These are phyloP conservation scores for Chloroidium sp. DNA, from an alignment of 163 green algal species.

Conservation along the genomic window DNA sequence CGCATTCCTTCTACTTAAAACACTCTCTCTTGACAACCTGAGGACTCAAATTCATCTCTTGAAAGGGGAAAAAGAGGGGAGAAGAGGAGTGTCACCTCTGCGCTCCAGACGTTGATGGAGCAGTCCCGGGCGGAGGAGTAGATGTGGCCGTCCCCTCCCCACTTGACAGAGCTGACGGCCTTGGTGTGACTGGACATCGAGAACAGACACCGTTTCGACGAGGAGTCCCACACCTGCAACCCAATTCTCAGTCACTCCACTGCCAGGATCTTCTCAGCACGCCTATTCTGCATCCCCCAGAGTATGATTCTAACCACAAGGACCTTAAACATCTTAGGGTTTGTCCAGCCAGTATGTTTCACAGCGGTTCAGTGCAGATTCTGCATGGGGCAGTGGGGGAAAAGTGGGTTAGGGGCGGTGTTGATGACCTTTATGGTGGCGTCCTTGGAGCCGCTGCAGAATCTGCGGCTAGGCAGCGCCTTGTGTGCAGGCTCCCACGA, in stretches of 20 bases:
- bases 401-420: background rate
- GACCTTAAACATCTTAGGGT: no score
- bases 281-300: no score
- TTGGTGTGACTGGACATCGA: conserved; percentile 70
- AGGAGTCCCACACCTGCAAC: conserved; percentile 58
- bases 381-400: background rate
- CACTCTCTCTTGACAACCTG: no score
- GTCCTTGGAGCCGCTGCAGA: conserved; percentile 79
- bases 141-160: conserved; percentile 88
- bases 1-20: no score
- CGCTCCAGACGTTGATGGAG: conserved; percentile 84
- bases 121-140: conserved; percentile 78
- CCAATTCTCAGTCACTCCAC: no score
- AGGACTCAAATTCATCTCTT: no score
- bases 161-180: conserved; percentile 75
- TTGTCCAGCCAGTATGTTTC: no score
- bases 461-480: conserved; percentile 57
- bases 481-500: conserved; percentile 91
- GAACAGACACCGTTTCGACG: conserved; percentile 56
- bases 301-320: no score
- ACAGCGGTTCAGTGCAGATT: background rate
- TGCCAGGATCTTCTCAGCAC: no score
- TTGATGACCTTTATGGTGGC: conserved; percentile 61
- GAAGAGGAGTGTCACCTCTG: conserved; percentile 18
- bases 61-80: no score